Conservation (phyloP, 768 basidiomycete species). For the Collybia sp. region DNA sequence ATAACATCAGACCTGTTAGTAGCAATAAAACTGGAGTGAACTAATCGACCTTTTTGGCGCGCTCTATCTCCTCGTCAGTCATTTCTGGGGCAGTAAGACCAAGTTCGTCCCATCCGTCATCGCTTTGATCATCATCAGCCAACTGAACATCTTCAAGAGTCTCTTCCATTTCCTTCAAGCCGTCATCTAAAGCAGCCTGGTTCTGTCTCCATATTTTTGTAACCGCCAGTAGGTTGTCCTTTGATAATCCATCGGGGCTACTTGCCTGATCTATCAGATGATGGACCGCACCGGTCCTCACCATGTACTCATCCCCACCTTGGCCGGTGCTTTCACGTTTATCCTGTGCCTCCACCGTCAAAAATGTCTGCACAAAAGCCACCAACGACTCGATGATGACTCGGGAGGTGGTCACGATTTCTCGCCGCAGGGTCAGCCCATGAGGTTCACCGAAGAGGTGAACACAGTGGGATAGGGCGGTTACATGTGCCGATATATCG, state of each 20-base stretch:
- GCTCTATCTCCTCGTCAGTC: slow-evolving; percentile 44
- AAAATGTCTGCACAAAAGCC: slow-evolving; percentile 38
- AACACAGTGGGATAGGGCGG: slow-evolving; percentile 47
- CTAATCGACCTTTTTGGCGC: slow-evolving; percentile 50
- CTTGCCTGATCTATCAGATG: slow-evolving; percentile 51
- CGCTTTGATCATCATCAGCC: slow-evolving; percentile 31
- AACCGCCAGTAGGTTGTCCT: slow-evolving; percentile 55
- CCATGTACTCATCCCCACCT: slow-evolving; percentile 44
- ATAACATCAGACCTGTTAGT: not conserved
- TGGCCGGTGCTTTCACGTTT: slow-evolving; percentile 13
- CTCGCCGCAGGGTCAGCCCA: slow-evolving; percentile 42
- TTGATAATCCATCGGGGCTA: slow-evolving; percentile 42
- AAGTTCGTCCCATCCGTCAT: slow-evolving; percentile 63
- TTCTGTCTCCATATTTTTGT: slow-evolving; percentile 45
- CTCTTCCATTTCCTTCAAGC: slow-evolving; percentile 48
- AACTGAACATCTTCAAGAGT: slow-evolving; percentile 40
- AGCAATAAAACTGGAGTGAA: not conserved
- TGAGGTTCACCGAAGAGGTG: slow-evolving; percentile 37
- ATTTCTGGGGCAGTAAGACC: slow-evolving; percentile 41
- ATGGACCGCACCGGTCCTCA: slow-evolving; percentile 57
- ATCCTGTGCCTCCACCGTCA: slow-evolving; percentile 24
- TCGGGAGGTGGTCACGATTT: slow-evolving; percentile 32
- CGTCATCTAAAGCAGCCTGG: slow-evolving; percentile 57
- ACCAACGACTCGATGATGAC: slow-evolving; percentile 40
- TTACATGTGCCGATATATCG: slow-evolving; percentile 45